Conservation (phyloP, 2,329 filamentous ascomycete genomes). For the Alternaria brassicicola region DNA sequence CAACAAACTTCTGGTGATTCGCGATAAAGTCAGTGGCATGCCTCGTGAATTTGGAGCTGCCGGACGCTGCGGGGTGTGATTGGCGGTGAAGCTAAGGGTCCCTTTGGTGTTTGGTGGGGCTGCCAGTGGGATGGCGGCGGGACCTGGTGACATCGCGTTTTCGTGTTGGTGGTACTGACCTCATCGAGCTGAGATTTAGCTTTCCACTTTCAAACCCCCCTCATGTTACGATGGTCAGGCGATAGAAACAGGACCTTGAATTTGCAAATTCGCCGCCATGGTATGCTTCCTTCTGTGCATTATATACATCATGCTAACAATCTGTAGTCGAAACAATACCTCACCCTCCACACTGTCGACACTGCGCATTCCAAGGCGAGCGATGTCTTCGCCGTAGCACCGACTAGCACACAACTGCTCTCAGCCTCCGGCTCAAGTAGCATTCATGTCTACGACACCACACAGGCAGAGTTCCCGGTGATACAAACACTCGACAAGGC, state of each 20-base stretch:
- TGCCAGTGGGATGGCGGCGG: constrained; percentile 25
- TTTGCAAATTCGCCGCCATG: constrained; percentile 10
- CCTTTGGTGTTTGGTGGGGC: constrained; percentile 30
- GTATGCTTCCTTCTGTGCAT: not conserved
- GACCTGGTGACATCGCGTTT: constrained; percentile 38
- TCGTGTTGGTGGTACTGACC: constrained; percentile 38
- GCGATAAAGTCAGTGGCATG: constrained; percentile 37
- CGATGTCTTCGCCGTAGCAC: constrained; percentile 83
- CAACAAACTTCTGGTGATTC: constrained; percentile 16
- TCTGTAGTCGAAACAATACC: constrained; percentile 92
- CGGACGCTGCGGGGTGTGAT: constrained; percentile 32
- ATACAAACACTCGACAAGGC: constrained; percentile 78
- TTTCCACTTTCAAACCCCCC: not conserved
- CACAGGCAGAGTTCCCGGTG: constrained; percentile 73
- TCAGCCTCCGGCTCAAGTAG: constrained; percentile 75
- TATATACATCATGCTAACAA: constrained; percentile 14
- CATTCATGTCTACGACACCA: constrained; percentile 81
- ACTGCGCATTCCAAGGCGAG: constrained; percentile 73
- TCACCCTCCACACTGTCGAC: constrained; percentile 89
- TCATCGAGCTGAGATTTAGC: constrained; percentile 25
- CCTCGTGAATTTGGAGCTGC: constrained; percentile 11
- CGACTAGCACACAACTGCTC: constrained; percentile 74
- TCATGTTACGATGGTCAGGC: constrained; percentile 1
- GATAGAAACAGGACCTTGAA: not conserved
- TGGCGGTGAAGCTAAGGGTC: constrained; percentile 35